Conservation (phyloP, 768 basidiomycete species). For the Cyathus striatus region DNA sequence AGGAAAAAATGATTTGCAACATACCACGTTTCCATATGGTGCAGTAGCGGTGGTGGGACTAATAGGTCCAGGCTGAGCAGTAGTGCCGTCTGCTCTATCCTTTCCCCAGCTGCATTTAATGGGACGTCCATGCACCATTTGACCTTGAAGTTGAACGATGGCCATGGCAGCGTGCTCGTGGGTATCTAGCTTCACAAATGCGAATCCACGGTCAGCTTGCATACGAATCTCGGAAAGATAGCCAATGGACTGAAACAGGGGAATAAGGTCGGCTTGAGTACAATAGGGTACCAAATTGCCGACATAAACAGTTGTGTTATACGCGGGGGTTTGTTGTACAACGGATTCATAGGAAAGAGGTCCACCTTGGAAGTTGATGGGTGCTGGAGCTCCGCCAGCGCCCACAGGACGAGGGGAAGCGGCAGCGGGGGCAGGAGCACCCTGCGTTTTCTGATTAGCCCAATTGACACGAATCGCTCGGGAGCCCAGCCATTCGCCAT, state of each 20-base stretch:
- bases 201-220: constrained; percentile 98
- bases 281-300: constrained; percentile 97
- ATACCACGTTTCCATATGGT: constrained; percentile 79
- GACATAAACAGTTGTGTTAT: constrained; percentile 96
- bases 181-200: constrained; percentile 97
- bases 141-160: constrained; percentile 94
- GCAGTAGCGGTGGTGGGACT: constrained; percentile 58
- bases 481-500: constrained; percentile 98
- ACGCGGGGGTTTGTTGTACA: constrained; percentile 87
- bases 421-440: constrained; percentile 30
- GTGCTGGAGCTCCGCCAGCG: constrained; percentile 71
- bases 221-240: constrained; percentile 98
- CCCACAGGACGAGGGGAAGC: too few relatives aligned
- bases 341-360: constrained; percentile 92
- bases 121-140: constrained; percentile 94
- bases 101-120: constrained; percentile 99
- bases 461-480: constrained; percentile 99
- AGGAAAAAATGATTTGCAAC: constrained; percentile 14
- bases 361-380: constrained; percentile 87
- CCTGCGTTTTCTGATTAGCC: constrained; percentile 99
- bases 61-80: constrained; percentile 45
- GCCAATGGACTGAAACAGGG: constrained; percentile 96
- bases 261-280: constrained; percentile 96
- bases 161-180: constrained; percentile 99
- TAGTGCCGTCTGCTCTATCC: constrained; percentile 75